phyloP scores from a whole-genome alignment of 345 rosid species.

The Eutrema japonicum region DNA sequence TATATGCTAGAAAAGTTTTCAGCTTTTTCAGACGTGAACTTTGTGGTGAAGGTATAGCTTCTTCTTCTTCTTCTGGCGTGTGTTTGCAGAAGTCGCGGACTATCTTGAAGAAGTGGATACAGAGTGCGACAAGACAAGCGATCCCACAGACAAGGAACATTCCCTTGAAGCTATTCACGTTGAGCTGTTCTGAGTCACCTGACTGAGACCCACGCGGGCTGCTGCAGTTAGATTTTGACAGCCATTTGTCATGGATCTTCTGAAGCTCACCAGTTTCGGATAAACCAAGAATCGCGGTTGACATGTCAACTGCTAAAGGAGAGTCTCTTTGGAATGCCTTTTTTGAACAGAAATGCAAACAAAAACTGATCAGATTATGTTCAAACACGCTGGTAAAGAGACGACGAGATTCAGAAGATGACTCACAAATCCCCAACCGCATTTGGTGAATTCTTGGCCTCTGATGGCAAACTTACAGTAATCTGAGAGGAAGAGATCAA shows the following conservation, averaged over 20 bases:
- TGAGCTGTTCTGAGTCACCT: conserved; percentile 64
- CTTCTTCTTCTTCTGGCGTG: conserved; percentile 35
- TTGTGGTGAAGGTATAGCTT: conserved; percentile 36
- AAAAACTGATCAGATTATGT: conserved; percentile 4
- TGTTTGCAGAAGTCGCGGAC: conserved; percentile 53
- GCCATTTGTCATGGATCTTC: conserved; percentile 75
- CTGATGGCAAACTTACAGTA: conserved; percentile 69
- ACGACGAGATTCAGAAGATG: conserved; percentile 19
- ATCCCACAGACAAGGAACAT: conserved; percentile 77
- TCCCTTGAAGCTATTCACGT: conserved; percentile 79
- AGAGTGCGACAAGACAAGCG: conserved; percentile 62
- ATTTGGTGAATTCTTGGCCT: conserved; percentile 80
- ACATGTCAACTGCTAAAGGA: conserved; percentile 84
- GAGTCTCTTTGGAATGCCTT: conserved; percentile 92
- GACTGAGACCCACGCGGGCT: conserved; percentile 36
- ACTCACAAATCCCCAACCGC: conserved; percentile 97
- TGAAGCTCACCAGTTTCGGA: conserved; percentile 89
- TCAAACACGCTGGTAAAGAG: conserved; percentile 4
- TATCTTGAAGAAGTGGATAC: conserved; percentile 54
- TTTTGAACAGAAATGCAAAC: neutral
- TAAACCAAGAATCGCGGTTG: conserved; percentile 77
- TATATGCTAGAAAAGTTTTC: conserved; percentile 62
- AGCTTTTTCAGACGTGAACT: conserved; percentile 54
- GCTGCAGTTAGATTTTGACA: conserved; percentile 54
- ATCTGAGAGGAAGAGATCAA: conserved; percentile 74